Conservation (phyloP, 306 rosid genomes). For the Delonix regia region DNA sequence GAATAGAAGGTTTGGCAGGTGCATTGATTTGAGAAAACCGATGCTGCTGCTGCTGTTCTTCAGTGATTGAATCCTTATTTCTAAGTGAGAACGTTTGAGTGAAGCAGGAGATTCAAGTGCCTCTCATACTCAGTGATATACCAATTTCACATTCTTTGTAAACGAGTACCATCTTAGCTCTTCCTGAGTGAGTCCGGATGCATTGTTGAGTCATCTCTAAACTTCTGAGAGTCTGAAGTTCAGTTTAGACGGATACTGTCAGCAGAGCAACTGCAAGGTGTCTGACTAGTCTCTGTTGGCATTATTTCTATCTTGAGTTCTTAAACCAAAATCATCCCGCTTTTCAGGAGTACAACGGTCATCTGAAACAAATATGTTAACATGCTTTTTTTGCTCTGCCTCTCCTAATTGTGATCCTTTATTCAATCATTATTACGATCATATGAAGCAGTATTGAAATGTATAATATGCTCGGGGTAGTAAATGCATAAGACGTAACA, state of each 20-base stretch:
- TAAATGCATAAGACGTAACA: neutral
- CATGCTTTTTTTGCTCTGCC: conserved; percentile 5
- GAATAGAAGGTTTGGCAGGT: neutral
- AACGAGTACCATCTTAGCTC: neutral
- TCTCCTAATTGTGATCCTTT: neutral
- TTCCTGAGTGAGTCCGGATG: neutral
- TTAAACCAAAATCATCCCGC: neutral
- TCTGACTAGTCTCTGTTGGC: neutral
- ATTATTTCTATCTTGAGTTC: neutral
- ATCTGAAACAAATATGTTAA: neutral
- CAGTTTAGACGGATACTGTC: neutral
- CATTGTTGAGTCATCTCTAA: neutral
- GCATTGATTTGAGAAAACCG: conserved; percentile 1
- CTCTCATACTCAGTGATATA: neutral
- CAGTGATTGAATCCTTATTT: neutral
- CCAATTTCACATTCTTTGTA: neutral
- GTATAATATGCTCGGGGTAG: neutral
- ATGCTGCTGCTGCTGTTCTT: conserved; percentile 12
- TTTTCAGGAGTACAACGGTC: neutral
- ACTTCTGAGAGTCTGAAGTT: conserved; percentile 6
- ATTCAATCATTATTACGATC: neutral
- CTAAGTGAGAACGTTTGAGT: neutral
- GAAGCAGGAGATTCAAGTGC: neutral
- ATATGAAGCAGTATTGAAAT: neutral
- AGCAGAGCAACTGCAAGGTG: neutral